Percentiles rank a stretch among this genome's conserved stretches.
These are phyloP conservation scores for Populus nigra DNA, from an alignment of 345 rosid species.

Conservation along the genomic window DNA sequence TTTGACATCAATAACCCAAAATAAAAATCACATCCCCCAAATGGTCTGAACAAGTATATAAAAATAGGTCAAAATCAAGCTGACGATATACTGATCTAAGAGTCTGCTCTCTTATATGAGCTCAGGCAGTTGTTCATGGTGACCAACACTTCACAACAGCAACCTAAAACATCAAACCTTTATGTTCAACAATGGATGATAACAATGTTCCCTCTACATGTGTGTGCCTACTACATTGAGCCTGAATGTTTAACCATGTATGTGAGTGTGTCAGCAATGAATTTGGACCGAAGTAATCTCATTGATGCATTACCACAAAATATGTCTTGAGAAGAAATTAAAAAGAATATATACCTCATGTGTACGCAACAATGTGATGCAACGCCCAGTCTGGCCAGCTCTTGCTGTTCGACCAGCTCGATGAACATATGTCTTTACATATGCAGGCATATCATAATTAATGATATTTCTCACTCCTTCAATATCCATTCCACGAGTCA, in stretches of 20 bases:
- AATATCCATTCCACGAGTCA: conserved; percentile 97
- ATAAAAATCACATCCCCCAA: background rate
- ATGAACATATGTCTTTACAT: conserved; percentile 79
- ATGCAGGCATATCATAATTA: conserved; percentile 83
- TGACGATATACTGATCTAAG: background rate
- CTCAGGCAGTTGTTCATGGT: background rate
- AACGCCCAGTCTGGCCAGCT: conserved; percentile 83
- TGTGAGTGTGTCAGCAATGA: background rate
- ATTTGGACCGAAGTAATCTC: background rate
- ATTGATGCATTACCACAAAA: background rate
- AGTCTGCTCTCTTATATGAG: too few relatives aligned
- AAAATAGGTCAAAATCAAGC: background rate
- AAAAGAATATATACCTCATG: conserved; percentile 49
- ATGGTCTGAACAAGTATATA: background rate
- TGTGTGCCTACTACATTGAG: too few relatives aligned
- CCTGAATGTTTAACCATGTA: too few relatives aligned
- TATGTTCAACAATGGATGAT: background rate
- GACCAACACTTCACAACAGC: background rate
- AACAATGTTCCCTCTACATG: too few relatives aligned
- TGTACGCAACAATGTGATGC: conserved; percentile 74
- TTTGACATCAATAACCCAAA: background rate
- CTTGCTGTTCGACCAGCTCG: conserved; percentile 97
- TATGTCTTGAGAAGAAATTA: background rate
- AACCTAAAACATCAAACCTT: background rate
- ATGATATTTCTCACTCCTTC: conserved; percentile 84